phyloP scores from a whole-genome alignment of 1,284 basidiomycete genomes.

The Moesziomyces parantarcticus region DNA sequence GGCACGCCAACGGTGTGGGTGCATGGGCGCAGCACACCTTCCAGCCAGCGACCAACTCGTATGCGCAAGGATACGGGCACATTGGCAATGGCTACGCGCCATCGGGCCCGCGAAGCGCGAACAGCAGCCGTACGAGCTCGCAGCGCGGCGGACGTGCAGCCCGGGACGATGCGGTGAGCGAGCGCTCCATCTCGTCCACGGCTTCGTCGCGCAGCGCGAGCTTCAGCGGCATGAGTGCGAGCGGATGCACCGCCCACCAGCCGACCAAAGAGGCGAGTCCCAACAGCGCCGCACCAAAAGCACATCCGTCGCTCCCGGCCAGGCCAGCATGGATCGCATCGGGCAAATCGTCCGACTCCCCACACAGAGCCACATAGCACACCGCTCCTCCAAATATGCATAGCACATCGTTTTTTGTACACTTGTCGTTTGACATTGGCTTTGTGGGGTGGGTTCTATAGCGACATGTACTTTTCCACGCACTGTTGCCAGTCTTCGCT shows the following conservation, averaged over 20 bases:
- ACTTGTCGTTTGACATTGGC: too few species aligned
- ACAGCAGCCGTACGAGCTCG: constrained; percentile 30
- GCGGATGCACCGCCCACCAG: neutral
- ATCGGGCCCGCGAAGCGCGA: constrained; percentile 11
- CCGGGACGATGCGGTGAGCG: constrained; percentile 25
- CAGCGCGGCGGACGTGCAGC: constrained; percentile 9
- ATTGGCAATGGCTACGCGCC: neutral
- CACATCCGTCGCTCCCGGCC: constrained; percentile 35
- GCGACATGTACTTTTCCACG: constrained; percentile 38
- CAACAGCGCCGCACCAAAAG: neutral
- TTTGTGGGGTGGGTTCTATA: too few species aligned
- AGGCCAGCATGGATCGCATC: constrained; percentile 33
- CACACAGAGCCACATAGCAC: neutral
- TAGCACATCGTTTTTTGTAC: too few species aligned
- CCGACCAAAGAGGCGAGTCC: neutral
- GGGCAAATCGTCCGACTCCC: neutral
- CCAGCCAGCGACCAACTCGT: too few species aligned
- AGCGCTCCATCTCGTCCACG: constrained; percentile 22
- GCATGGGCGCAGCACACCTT: constrained; percentile 42
- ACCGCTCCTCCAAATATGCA: neutral
- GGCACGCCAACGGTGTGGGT: constrained; percentile 11
- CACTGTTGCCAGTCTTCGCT: constrained; percentile 28
- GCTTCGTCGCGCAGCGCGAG: constrained; percentile 30
- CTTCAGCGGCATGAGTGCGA: constrained; percentile 19
- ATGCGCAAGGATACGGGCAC: neutral